Evolutionary conservation across 2,329 filamentous ascomycete genomes (phyloP).

Genomic region (Exophiala xenobiotica): DNA sequence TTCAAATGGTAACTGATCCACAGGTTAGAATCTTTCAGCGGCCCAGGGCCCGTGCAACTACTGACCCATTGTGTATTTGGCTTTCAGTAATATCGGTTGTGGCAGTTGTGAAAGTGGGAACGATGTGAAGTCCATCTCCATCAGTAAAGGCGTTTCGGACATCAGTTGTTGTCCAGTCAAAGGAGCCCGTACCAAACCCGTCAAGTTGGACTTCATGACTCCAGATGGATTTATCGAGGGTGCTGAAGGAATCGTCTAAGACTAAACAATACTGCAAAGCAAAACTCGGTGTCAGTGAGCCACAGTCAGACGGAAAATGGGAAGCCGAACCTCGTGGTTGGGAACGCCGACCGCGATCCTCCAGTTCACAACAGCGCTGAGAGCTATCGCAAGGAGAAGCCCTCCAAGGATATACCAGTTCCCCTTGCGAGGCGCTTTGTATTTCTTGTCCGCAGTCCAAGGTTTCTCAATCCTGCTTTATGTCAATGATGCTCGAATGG

Average conservation of each 20-base stretch:
- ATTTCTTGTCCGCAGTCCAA: constrained; percentile 23
- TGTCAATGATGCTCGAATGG: constrained; percentile 21
- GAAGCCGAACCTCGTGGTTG: constrained; percentile 21
- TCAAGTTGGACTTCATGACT: constrained; percentile 50
- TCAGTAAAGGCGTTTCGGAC: constrained; percentile 50
- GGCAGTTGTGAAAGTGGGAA: constrained; percentile 51
- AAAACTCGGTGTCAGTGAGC: constrained; percentile 15
- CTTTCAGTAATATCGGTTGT: constrained; percentile 34
- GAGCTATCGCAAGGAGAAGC: constrained; percentile 20
- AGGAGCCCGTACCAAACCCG: constrained; percentile 50
- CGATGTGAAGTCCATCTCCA: constrained; percentile 52
- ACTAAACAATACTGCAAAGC: constrained; percentile 54
- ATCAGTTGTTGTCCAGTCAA: constrained; percentile 57
- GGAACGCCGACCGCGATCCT: constrained; percentile 23
- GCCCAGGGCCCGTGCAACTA: constrained; percentile 13
- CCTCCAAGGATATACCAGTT: constrained; percentile 23
- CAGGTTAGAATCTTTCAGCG: constrained; percentile 29
- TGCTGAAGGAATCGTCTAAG: constrained; percentile 51
- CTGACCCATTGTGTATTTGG: constrained; percentile 25
- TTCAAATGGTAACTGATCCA: constrained; percentile 38
- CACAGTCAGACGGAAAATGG: constrained; percentile 15
- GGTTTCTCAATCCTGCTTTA: constrained; percentile 21
- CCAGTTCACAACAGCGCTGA: constrained; percentile 24
- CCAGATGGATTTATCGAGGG: constrained; percentile 46
- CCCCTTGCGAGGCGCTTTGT: constrained; percentile 22